Percentiles rank a stretch among this genome's conserved stretches.
Conservation (phyloP, 768 basidiomycete species). For the Boletus sensibilis region DNA sequence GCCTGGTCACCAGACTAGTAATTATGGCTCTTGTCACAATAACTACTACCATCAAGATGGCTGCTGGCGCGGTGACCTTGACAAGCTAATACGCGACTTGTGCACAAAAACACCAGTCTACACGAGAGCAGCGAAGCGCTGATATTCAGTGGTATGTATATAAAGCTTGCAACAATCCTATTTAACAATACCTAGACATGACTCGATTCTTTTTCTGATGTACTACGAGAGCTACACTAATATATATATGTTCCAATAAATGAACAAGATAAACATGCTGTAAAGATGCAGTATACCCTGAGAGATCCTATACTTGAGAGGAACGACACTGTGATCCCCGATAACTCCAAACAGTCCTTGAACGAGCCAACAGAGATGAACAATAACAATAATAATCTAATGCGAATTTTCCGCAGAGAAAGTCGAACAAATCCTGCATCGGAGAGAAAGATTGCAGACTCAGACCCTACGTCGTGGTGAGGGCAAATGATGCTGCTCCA, state of each 20-base stretch:
- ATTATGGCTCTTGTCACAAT: neutral
- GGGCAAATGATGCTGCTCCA: neutral
- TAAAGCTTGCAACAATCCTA: slow-evolving; percentile 12
- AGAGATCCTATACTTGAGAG: slow-evolving; percentile 34
- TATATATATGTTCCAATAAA: slow-evolving; percentile 36
- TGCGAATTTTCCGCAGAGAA: slow-evolving; percentile 21
- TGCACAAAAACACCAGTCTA: no score
- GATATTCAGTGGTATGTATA: neutral
- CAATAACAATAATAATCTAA: slow-evolving; percentile 36
- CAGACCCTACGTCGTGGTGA: neutral
- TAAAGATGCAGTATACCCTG: slow-evolving; percentile 34
- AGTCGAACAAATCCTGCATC: slow-evolving; percentile 10
- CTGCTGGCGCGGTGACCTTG: no score
- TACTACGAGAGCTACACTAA: slow-evolving; percentile 32
- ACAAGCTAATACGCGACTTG: no score
- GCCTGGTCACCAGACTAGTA: no score
- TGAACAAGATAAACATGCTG: slow-evolving; percentile 38
- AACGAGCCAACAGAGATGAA: slow-evolving; percentile 22
- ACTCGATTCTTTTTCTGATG: neutral
- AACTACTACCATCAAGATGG: neutral
- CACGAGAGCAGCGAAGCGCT: no score
- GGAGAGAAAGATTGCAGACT: neutral
- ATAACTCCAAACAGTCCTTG: slow-evolving; percentile 35
- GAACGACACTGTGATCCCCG: slow-evolving; percentile 22
- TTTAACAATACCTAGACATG: slow-evolving; percentile 13